Conservation (phyloP, 2,329 filamentous ascomycete genomes). For the Capronia epimyces region DNA sequence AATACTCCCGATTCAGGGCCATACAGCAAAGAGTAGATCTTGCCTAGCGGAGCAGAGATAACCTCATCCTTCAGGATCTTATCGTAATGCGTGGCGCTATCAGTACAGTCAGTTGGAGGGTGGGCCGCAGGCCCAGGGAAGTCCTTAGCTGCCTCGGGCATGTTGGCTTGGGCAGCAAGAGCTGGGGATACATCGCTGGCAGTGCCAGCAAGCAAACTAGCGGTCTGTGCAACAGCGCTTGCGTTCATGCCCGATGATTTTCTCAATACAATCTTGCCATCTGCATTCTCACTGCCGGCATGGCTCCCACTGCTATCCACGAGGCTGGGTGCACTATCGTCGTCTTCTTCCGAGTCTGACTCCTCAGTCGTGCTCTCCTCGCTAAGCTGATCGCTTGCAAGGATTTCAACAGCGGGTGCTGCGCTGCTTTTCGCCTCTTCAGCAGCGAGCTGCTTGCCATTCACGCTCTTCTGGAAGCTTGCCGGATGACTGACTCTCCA, state of each 20-base stretch:
- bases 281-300: conserved; percentile 48
- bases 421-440: conserved; percentile 87
- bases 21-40: conserved; percentile 84
- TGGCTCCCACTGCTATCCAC: conserved; percentile 52
- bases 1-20: conserved; percentile 72
- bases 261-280: conserved; percentile 54
- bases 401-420: conserved; percentile 65
- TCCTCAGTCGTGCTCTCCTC: conserved; percentile 61
- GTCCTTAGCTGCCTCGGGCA: conserved; percentile 47
- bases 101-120: conserved; percentile 76
- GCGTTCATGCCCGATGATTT: conserved; percentile 60
- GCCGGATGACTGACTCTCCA: conserved; percentile 91
- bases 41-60: conserved; percentile 80
- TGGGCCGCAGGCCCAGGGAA: conserved; percentile 83
- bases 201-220: conserved; percentile 20
- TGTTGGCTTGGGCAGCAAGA: conserved; percentile 29
- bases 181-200: conserved; percentile 34
- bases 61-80: conserved; percentile 78
- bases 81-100: conserved; percentile 73
- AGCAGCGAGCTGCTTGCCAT: conserved; percentile 65
- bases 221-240: conserved; percentile 28
- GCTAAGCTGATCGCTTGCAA: conserved; percentile 43
- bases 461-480: conserved; percentile 84
- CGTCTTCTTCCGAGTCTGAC: conserved; percentile 45
- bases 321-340: conserved; percentile 56